Evolutionary conservation across 2,329 filamentous ascomycete genomes (phyloP), one percentile per base, ranked within the genome.

Genomic region (Iodosphaeria phyllophila): DNA sequence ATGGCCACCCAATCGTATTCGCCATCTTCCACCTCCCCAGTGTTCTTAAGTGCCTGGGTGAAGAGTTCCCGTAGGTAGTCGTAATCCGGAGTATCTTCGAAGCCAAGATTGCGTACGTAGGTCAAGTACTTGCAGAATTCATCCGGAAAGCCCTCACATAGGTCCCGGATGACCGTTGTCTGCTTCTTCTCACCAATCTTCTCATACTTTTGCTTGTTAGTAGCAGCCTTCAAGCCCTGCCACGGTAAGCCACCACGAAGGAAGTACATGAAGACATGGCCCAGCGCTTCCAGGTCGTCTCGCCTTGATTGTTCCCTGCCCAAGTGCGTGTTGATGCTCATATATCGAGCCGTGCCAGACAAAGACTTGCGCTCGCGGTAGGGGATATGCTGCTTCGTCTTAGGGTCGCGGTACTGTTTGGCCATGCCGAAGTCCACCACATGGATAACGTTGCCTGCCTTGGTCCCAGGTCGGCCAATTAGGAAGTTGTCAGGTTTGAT

Each of bases 101-200:
- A 98, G 29, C 89, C 89, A 24, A 98, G 73, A 52, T 95, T 95
- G 36, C 89, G 80, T 29, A 95, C 89, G 42, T 98, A 95, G 37
- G 75, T 92, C 28, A 98, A 61, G 52, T 98, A 98, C 54, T 93
- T 91, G 60, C 77, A 91, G 52, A 98, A 92, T 54, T 98, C 84
- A 48, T 92, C 80, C 36, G 89, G 86, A 54, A 92, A 95, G 25
- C 82, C 77, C 40, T 93, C 84, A 48, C 86, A 95, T 10, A 98
- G 69, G 42, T 98, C 89, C 58, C 93, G 92, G 57, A 98, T 91
- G 5, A 71, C 69, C 13, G 89, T 95, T 0, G 86, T 93, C 58
- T 95, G 89, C 62, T 98, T 98, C 75, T 98, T 95, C 63, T 98
- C 86, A 22, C 89, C 89, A 52, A 98, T 98, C 66, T 95, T 95